Base-by-base conservation (phyloP, 345 rosid species). In the Rhodomyrtus tomentosa region DNA sequence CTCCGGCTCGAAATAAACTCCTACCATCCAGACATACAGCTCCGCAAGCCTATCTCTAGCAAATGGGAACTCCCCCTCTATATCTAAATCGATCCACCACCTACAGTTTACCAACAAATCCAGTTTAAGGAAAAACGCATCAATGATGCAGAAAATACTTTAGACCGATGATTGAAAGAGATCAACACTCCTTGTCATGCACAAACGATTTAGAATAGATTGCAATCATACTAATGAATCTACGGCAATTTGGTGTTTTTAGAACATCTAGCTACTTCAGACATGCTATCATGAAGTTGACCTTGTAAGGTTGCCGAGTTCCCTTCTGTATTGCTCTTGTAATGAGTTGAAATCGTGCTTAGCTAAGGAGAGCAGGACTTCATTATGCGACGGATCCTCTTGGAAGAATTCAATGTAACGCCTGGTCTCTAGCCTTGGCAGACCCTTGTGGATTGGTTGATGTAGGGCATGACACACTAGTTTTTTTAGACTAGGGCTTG, bases 391-490 rank as follows among this genome's bases (percentile, higher is more conserved):
- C 8, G 6, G 81, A 2, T 62, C 74, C 21, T 62, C 74, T 29
- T 62, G 74, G 74, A 29, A 62, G 74, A 62, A 32, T 62, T 29
- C 10, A 62, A 62, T 29, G 40, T 62, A 29, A 32, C 11, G 22
- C 42, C 74, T 29, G 0, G 59, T 85, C 76, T 82, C 85, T 4
- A 88, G 14, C 83, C 86, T 88, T 25, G 58, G 25, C 32, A 88
- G 11, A 21, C 89, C 73, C 56, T 84, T 81, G 40, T 2, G 86
- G 16, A 86, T 10, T 0, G 73, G 82, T 15, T 38, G 79, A 27
- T 84, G 13, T 36, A 88, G 72, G 3, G 88, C 87, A 76, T 76
- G 85, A 7, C 54, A 50, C 0, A 88, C 81, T 79, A 48, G 74
- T 62, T 32, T 62, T 29, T 29, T 3, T 0, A 62, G 74, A 62